Evolutionary conservation across 2,329 filamentous ascomycete genomes (phyloP).

Genomic region (Diplodia mutila): DNA sequence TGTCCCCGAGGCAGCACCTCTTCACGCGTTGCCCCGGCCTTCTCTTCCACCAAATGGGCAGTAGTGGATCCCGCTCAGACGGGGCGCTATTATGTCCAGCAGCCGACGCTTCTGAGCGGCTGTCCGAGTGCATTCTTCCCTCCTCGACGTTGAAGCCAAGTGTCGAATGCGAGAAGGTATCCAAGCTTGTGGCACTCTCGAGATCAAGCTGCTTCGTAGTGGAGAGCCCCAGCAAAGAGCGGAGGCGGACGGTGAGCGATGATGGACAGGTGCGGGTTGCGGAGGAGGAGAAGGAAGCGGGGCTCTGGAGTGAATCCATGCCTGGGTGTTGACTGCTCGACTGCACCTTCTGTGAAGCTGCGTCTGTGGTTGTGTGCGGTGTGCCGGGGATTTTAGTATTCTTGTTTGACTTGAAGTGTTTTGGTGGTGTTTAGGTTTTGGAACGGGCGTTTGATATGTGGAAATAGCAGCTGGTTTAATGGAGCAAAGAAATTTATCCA

Average conservation of each 20-base stretch:
- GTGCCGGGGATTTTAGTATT: not conserved
- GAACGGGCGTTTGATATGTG: too few relatives aligned
- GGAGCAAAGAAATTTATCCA: too few relatives aligned
- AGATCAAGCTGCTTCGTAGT: not conserved
- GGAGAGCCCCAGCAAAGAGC: not conserved
- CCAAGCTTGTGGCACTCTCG: not conserved
- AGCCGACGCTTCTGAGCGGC: not conserved
- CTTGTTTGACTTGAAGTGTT: not conserved
- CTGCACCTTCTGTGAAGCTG: not conserved
- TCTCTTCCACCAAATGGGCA: not conserved
- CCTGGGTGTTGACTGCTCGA: not conserved
- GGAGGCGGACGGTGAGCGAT: not conserved
- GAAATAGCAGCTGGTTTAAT: too few relatives aligned
- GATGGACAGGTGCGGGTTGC: not conserved
- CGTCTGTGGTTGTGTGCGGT: not conserved
- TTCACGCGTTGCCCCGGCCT: not conserved
- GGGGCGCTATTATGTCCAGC: not conserved
- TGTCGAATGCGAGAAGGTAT: not conserved
- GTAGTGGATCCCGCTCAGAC: not conserved
- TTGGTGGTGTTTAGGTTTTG: not conserved
- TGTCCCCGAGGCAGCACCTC: not conserved
- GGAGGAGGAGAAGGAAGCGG: not conserved
- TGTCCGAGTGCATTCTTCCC: not conserved
- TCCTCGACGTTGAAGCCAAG: not conserved
- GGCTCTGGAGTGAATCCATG: not conserved